Evolutionary conservation across 2,329 filamentous ascomycete species (phyloP).

Genomic region (Ascomycota sp.): DNA sequence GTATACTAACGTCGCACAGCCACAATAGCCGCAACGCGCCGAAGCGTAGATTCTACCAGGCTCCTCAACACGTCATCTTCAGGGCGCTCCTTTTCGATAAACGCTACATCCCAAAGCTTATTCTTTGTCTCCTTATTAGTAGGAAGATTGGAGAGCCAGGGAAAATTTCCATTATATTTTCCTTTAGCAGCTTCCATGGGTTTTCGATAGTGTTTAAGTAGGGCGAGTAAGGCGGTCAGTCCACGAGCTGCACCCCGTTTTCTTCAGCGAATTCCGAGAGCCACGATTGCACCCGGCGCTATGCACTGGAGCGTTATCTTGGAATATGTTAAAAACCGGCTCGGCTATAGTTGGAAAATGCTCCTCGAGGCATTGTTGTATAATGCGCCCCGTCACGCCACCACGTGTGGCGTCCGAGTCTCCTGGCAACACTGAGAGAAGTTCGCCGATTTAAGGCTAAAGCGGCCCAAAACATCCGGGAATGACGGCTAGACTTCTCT

Average conservation of each 20-base stretch:
- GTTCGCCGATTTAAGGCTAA: neutral
- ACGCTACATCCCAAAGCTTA: neutral
- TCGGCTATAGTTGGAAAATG: neutral
- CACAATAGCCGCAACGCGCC: neutral
- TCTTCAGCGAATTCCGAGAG: too few relatives aligned
- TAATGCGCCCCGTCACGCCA: neutral
- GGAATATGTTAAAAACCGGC: too few relatives aligned
- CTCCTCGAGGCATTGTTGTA: neutral
- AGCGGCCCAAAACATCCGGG: neutral
- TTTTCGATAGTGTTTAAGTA: neutral
- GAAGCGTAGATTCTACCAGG: neutral
- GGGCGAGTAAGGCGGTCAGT: too few relatives aligned
- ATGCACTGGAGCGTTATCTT: too few relatives aligned
- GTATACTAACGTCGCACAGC: too few relatives aligned
- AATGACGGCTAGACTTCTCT: neutral
- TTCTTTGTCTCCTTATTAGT: neutral
- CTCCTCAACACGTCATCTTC: neutral
- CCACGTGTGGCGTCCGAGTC: neutral
- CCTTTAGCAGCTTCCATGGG: neutral
- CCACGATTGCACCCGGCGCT: too few relatives aligned
- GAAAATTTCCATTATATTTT: neutral
- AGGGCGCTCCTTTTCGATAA: neutral
- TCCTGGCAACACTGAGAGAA: neutral
- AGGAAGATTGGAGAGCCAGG: neutral
- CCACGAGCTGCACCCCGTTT: too few relatives aligned